Base-by-base conservation (phyloP, 805 yeast genomes). In the Wickerhamomyces sydowiorum region DNA sequence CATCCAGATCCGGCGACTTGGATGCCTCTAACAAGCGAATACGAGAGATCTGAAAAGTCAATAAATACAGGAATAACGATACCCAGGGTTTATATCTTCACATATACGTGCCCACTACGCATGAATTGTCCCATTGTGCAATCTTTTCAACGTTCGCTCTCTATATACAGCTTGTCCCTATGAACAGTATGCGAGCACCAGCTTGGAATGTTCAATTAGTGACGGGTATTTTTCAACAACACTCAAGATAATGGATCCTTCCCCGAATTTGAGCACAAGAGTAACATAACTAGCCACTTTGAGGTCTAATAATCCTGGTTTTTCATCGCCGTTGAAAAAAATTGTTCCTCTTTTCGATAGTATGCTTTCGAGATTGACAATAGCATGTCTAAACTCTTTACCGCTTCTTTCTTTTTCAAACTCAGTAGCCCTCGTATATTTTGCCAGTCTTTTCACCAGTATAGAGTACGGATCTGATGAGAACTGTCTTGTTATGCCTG, bases 261-360 rank as follows among this genome's bases (percentile, higher is more conserved):
- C 38, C n/a, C 56, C 46, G 27, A 53, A 50, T 38, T 51, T 50
- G 6, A 43, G 33, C 2, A 55, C 50, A 19, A 65, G 50, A 1
- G 54, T 46, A n/a, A 53, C 37, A 40, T 59, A 65, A 40, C 67
- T 60, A 2, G 64, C 59, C 5, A 65, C 40, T 29, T 62, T 64
- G 23, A 62, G 43, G 36, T 63, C 64, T 27, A 64, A 40, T 19
- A 57, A 48, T 1, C 58, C 50, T 5, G 60, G 62, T 14, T 40
- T 39, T 1, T 43, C 45, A n/a, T 39, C 36, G 12, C 38, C 33
- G n/a, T 37, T 35, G 37, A 49, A 53, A 33, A 47, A 51, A 32
- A 29, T 43, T 1, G 50, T 40, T 2, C 47, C 46, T 22, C 46
- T 48, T 5, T 47, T 42, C 5, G 35, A 37, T 17, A 59, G 37